Base-by-base conservation (phyloP, 1,284 basidiomycete species). In the Cutaneotrichosporon cutaneum region DNA sequence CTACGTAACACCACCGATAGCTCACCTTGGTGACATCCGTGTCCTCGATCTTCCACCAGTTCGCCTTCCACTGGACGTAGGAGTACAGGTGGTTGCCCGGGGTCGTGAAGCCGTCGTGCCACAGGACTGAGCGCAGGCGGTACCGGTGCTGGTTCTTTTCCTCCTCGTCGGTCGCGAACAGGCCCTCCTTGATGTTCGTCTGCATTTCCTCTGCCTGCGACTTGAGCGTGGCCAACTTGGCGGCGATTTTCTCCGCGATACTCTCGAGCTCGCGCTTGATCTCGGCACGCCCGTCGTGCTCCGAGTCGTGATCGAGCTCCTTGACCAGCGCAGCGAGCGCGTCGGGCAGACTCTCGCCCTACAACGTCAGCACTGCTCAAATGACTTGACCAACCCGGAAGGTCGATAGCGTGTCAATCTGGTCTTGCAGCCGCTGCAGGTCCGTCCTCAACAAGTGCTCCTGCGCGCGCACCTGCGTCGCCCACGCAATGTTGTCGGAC, bases 11-110 rank as follows among this genome's bases (percentile, higher is more conserved):
- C 5, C 14, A 13, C 6, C 3, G 58, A 35, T 24, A n/a, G 59
- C 72, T 56, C 45, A 75, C 73, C 62, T 64, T 59, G 0, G 58
- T 65, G 2, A 63, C 65, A 48, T 71, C 68, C 16, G 73, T 65
- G 16, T 74, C 76, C 54, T 70, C 67, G 6, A 77, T 62, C 58
- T 69, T 72, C 72, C 71, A 78, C 76, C 76, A 78, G 16, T 63
- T 66, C 22, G 68, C 68, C 3, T 68, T 70, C 2, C 58, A 57
- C 22, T 62, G 52, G 16, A 75, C 61, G 56, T 78, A 78, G 5
- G 65, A 54, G 64, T 72, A 78, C 6, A 77, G 56, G 56, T 77
- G 76, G 24, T 67, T 66, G 3, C 64, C 64, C 1, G 68, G 69
- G 0, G 74, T 71, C 1, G 69, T 56, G 30, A 70, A 70, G 9